phyloP scores from a whole-genome alignment of 371 early-diverging fungal genomes.

The Rhizopus stolonifer region DNA sequence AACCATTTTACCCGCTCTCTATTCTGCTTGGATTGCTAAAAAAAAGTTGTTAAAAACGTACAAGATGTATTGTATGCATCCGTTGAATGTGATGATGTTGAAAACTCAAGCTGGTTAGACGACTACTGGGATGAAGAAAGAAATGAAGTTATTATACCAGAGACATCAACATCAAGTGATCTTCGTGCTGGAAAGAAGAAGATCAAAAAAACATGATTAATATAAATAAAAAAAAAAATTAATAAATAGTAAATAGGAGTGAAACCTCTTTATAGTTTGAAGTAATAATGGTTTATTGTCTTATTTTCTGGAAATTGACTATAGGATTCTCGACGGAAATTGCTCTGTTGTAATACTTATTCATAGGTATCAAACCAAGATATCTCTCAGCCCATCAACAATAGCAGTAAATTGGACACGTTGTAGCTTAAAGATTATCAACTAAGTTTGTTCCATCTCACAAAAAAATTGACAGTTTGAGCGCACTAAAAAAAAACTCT shows the following conservation, averaged over 20 bases:
- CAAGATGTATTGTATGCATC: neutral
- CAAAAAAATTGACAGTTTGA: conserved; percentile 4
- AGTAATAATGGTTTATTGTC: conserved; percentile 1
- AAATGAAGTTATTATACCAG: neutral
- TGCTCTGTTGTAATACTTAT: neutral
- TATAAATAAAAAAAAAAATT: neutral
- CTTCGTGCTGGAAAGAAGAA: conserved; percentile 3
- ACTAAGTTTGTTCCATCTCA: conserved; percentile 1
- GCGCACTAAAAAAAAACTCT: conserved; percentile 1
- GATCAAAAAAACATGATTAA: conserved; percentile 1
- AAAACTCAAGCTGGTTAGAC: conserved; percentile 14
- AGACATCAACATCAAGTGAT: neutral
- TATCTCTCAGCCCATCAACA: conserved; percentile 2
- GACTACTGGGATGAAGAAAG: conserved; percentile 5
- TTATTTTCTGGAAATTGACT: conserved; percentile 2
- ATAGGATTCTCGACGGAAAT: conserved; percentile 1
- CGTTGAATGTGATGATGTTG: neutral
- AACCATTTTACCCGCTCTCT: conserved; percentile 8
- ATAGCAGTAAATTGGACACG: neutral
- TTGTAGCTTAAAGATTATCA: neutral
- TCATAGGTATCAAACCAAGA: conserved; percentile 2
- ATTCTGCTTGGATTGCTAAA: conserved; percentile 18
- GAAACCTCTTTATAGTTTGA: conserved; percentile 1
- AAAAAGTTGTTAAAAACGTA: conserved; percentile 10
- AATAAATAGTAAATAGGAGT: conserved; percentile 2